These are phyloP conservation scores for Lonicera japonica DNA, from an alignment of 129 eudicot species.

Conservation along the genomic window DNA sequence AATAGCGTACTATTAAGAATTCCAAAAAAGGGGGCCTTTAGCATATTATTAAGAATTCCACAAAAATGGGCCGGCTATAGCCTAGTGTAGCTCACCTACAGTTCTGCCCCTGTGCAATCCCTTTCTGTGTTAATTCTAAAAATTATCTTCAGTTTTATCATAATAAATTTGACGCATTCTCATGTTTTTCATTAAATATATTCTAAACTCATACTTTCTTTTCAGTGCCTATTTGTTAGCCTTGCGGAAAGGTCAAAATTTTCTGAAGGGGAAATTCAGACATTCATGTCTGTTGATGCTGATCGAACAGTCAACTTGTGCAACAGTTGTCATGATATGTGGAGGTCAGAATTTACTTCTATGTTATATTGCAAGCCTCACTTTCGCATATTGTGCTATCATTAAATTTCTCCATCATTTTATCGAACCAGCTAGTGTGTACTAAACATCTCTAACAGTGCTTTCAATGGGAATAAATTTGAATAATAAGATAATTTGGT, in stretches of 20 bases:
- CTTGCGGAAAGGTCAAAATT: conserved; percentile 70
- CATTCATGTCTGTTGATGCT: conserved; percentile 96
- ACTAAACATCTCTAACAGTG: neutral
- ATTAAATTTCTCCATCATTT: neutral
- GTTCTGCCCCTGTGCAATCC: no score
- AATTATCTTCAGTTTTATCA: neutral
- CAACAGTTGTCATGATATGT: conserved; percentile 94
- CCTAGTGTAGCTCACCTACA: no score
- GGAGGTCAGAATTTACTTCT: conserved; percentile 56
- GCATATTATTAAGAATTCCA: no score
- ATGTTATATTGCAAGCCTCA: neutral
- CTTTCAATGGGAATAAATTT: neutral
- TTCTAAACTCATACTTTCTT: conserved; percentile 7
- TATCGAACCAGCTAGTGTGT: neutral
- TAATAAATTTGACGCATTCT: neutral
- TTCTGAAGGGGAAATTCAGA: conserved; percentile 93
- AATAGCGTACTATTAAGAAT: no score
- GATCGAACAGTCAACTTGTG: conserved; percentile 81
- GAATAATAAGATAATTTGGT: neutral
- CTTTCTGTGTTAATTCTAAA: neutral
- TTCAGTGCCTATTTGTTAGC: conserved; percentile 77
- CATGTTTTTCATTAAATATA: neutral
- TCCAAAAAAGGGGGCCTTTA: no score
- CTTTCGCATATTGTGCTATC: neutral
- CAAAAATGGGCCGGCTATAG: no score